Evolutionary conservation across 352 stramenopile species (phyloP).

Genomic region (Pythium myriotylum): DNA sequence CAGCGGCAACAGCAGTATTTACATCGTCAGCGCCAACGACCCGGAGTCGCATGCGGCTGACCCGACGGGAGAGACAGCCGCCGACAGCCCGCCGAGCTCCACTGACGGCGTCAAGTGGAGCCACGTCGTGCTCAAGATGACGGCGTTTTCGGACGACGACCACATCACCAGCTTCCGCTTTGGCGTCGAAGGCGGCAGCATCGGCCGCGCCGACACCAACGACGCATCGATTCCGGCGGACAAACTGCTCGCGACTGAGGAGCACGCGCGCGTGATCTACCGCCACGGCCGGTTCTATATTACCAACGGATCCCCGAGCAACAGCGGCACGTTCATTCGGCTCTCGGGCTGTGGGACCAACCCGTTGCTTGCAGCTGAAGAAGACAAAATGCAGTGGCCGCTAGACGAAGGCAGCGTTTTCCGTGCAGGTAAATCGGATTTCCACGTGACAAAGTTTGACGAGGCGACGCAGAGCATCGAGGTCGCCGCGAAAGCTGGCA

Average conservation of each 20-base stretch:
- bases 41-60: neutral
- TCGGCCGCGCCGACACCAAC: constrained; percentile 58
- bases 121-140: constrained; percentile 86
- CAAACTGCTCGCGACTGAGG: constrained; percentile 49
- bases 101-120: constrained; percentile 45
- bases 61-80: neutral
- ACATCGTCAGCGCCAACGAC: constrained; percentile 22
- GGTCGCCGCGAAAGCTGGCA: constrained; percentile 59
- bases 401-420: constrained; percentile 63
- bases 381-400: constrained; percentile 82
- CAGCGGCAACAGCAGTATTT: constrained; percentile 16
- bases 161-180: constrained; percentile 77
- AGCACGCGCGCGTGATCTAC: constrained; percentile 67
- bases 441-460: constrained; percentile 63
- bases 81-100: neutral
- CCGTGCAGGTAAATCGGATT: constrained; percentile 82
- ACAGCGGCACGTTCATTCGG: constrained; percentile 72
- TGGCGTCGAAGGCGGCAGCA: constrained; percentile 44
- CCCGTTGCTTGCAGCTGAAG: constrained; percentile 33
- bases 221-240: constrained; percentile 73
- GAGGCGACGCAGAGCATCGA: constrained; percentile 56
- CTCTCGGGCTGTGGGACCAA: constrained; percentile 41
- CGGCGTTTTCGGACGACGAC: constrained; percentile 74
- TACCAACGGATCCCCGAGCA: constrained; percentile 40
- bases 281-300: constrained; percentile 68